Base-by-base conservation (phyloP, 2,329 filamentous ascomycete genomes). In the Fusarium phyllophilum region DNA sequence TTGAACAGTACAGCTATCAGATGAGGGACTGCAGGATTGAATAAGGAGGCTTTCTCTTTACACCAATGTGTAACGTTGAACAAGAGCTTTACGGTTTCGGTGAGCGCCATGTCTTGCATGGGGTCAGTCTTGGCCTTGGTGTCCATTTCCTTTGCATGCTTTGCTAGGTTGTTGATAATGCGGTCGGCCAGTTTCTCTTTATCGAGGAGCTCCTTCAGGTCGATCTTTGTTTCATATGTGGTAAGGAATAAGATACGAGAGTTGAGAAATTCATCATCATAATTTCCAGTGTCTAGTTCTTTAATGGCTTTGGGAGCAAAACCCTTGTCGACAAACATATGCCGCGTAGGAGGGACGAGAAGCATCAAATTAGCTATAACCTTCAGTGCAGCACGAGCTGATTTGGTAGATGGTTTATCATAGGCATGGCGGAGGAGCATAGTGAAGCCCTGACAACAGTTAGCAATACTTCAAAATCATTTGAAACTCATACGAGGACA, bases 41-140 rank as follows among this genome's bases (percentile, higher is more conserved):
- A 97, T 1, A 86, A 83, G 2, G 85, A 81, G 9, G 84, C 83
- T 33, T 92, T 86, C 46, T 91, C 86, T 8, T 91, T 89, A 74
- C 92, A 92, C 78, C 91, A 91, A 77, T 95, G 91, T 4, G 93
- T 93, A 60, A 97, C 86, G 81, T 98, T 98, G 86, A 97, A 98
- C 58, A 97, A 84, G 45, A 98, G 87, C 79, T 97, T 98, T 56
- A 96, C 85, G 0, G 93, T 96, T 81, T 98, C 96, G 14, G 87
- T 87, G 42, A 98, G 86, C 1, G 95, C 94, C 89, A 96, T 90
- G 66, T 93, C 90, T 73, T 93, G 90, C 87, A 95, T 93, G 0
- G 89, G 88, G 46, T 89, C 84, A 18, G 74, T 74, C 17, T 77
- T 79, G 31, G 79, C 73, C 51, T 82, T 83, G 51, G 79, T 78